phyloP scores from a whole-genome alignment of 1,284 basidiomycete species.

The Fomitopsis pinicola region DNA sequence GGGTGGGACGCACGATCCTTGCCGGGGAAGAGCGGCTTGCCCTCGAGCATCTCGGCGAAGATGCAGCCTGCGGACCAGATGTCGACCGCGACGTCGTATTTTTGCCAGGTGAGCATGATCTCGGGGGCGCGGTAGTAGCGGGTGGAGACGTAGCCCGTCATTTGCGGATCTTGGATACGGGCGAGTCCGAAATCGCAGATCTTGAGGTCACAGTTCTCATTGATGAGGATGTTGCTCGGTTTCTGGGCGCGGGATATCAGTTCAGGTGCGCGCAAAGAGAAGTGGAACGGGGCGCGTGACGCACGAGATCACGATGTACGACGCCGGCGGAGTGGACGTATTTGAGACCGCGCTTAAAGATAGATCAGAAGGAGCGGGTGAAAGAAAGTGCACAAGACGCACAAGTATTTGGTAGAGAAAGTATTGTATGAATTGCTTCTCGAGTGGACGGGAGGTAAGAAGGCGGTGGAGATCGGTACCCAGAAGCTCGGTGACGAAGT shows the following conservation, averaged over 20 bases:
- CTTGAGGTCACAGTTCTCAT: conserved; percentile 99
- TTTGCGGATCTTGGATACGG: conserved; percentile 96
- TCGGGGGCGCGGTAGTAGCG: conserved; percentile 98
- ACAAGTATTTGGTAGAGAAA: conserved; percentile 99
- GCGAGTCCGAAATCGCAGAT: conserved; percentile 99
- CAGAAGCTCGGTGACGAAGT: conserved; percentile 99
- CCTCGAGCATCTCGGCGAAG: conserved; percentile 99
- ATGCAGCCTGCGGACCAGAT: conserved; percentile 99
- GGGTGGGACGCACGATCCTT: conserved; percentile 78
- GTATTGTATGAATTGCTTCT: conserved; percentile 99
- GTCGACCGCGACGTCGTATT: conserved; percentile 99
- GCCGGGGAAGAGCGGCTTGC: conserved; percentile 97
- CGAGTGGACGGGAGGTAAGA: conserved; percentile 92
- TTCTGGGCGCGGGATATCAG: conserved; percentile 51
- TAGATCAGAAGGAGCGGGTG: neutral
- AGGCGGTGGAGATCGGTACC: conserved; percentile 98
- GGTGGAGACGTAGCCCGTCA: conserved; percentile 99
- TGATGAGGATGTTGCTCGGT: conserved; percentile 99
- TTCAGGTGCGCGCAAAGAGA: neutral
- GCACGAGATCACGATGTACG: conserved; percentile 91
- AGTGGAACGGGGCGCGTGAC: conserved; percentile 20
- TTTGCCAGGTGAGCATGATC: conserved; percentile 99
- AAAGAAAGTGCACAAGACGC: conserved; percentile 22
- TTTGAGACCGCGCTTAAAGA: conserved; percentile 87
- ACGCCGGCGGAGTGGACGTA: conserved; percentile 99